phyloP scores from a whole-genome alignment of 1,284 basidiomycete species.

The Marasmius tenuissimus region DNA sequence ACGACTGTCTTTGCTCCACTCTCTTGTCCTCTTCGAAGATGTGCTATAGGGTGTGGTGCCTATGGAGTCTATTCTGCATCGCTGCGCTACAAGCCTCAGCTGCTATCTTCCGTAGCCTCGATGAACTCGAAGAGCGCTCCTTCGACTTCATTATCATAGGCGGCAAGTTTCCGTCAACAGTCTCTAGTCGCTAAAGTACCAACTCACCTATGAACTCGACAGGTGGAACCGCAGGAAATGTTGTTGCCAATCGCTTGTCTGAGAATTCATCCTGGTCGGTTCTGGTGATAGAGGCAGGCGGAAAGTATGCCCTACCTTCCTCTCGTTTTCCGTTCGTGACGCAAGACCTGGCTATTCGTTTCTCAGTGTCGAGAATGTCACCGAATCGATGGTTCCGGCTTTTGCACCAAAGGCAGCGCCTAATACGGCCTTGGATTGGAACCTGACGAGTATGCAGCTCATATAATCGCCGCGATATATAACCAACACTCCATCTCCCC shows the following conservation, averaged over 20 bases:
- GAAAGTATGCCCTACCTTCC: constrained; percentile 2
- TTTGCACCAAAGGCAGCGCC: neutral
- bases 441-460: constrained; percentile 1
- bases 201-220: too few species aligned
- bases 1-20: too few species aligned
- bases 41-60: too few species aligned
- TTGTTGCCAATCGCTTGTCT: constrained; percentile 4
- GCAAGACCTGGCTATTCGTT: neutral
- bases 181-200: neutral
- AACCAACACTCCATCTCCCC: neutral
- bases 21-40: too few species aligned
- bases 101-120: neutral
- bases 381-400: constrained; percentile 4
- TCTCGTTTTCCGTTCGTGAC: neutral
- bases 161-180: constrained; percentile 2
- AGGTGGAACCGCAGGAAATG: constrained; percentile 9
- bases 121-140: neutral
- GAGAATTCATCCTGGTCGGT: constrained; percentile 5
- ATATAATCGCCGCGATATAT: neutral
- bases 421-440: constrained; percentile 9
- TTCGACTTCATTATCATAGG: constrained; percentile 12
- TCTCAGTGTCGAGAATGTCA: constrained; percentile 5
- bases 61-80: neutral
- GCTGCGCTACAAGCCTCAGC: neutral
- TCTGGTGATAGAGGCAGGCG: constrained; percentile 10